Percentiles rank a stretch among this genome's conserved stretches.
phyloP scores from a whole-genome alignment of 768 basidiomycete species.

The Trametes cinnabarina region DNA sequence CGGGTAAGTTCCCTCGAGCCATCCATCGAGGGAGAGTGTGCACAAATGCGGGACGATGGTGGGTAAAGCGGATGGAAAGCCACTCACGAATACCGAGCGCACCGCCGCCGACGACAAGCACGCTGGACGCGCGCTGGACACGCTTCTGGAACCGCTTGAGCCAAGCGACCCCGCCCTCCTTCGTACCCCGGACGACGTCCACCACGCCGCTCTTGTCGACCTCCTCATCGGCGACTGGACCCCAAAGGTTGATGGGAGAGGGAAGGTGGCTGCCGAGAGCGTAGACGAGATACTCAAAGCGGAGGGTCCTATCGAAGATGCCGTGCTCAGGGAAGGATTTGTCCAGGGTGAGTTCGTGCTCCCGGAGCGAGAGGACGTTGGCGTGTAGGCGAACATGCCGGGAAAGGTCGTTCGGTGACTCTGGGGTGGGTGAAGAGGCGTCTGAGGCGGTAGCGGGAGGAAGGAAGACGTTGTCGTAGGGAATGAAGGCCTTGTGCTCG shows the following conservation, averaged over 20 bases:
- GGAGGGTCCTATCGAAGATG: conserved; percentile 33
- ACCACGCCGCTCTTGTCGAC: conserved; percentile 11
- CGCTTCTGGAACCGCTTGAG: conserved; percentile 48
- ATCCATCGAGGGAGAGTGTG: background rate
- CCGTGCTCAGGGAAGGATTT: conserved; percentile 47
- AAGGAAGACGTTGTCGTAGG: conserved; percentile 48
- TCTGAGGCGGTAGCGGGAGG: conserved; percentile 3
- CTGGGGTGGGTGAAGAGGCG: background rate
- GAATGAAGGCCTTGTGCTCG: conserved; percentile 68
- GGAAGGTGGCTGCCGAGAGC: conserved; percentile 62
- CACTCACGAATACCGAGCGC: conserved; percentile 68
- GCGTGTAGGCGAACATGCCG: conserved; percentile 43
- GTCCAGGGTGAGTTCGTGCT: conserved; percentile 44
- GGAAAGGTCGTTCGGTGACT: background rate
- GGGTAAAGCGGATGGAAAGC: background rate
- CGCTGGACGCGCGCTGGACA: conserved; percentile 45
- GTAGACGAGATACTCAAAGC: conserved; percentile 58
- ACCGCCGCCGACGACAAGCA: conserved; percentile 71
- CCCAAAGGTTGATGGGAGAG: conserved; percentile 55
- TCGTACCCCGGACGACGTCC: conserved; percentile 37
- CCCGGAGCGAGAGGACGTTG: conserved; percentile 39
- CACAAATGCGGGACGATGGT: background rate
- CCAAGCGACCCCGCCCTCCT: conserved; percentile 49
- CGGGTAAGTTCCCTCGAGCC: background rate
- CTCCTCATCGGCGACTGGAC: conserved; percentile 22